Conservation (phyloP, 2,329 filamentous ascomycete genomes). For the Microascus cirrosus region DNA sequence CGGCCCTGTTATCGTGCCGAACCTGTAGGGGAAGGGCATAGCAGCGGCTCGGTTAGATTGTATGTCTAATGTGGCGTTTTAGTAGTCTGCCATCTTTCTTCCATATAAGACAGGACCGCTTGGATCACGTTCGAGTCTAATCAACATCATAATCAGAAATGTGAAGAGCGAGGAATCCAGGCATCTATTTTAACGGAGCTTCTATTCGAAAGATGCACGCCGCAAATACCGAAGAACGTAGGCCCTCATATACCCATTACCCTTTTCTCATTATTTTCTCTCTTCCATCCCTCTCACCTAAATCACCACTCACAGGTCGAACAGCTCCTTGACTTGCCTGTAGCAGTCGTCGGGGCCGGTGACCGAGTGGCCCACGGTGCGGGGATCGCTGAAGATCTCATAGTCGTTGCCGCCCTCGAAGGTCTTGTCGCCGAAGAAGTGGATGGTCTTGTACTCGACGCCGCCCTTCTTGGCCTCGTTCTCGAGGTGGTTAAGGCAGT, state of each 20-base stretch:
- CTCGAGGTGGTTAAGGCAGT: conserved; percentile 83
- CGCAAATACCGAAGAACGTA: not conserved
- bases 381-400: conserved; percentile 76
- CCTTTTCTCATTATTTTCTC: not conserved
- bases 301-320: conserved; percentile 42
- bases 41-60: not conserved
- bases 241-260: not conserved
- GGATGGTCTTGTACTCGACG: conserved; percentile 73
- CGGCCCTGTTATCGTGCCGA: conserved; percentile 89
- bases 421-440: conserved; percentile 98
- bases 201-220: not conserved
- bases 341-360: conserved; percentile 73
- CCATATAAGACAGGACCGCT: not conserved
- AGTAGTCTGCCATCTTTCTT: not conserved
- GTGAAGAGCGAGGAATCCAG: not conserved
- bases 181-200: not conserved
- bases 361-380: conserved; percentile 80
- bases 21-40: conserved; percentile 52
- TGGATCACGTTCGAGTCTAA: not conserved
- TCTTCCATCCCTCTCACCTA: not conserved
- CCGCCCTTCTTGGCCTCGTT: conserved; percentile 62
- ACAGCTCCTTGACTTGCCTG: conserved; percentile 68
- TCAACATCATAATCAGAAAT: not conserved
- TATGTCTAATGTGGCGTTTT: not conserved
- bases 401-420: conserved; percentile 86